Base-by-base conservation (phyloP, 208 protist genomes). In the Leishmania tropica region DNA sequence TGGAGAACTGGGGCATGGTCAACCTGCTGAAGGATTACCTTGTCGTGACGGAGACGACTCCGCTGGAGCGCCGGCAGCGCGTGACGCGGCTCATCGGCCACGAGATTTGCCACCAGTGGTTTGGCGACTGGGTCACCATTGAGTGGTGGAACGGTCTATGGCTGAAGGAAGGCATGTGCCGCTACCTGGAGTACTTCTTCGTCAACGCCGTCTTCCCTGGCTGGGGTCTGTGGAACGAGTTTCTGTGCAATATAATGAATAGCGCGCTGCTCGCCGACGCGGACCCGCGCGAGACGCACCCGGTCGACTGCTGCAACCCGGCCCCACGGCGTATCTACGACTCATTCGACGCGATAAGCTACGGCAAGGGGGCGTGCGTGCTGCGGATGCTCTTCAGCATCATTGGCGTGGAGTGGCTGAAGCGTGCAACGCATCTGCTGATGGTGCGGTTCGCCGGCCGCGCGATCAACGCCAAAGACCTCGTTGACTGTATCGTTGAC, bases 111-210 rank as follows among this genome's bases (percentile, higher is more conserved):
- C 98, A 99, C 81, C 92, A 98, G 80, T 99, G 96, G 97, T 97
- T 98, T 78, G 97, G 97, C 70, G 97, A 99, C 90, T 91, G 96
- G 76, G 97, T 98, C 28, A 96, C 96, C 13, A 95, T 99, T 81
- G 81, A 91, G 75, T 99, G 94, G 97, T 99, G 98, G 99, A 86
- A 92, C 68, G 80, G 97, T 71, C 75, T 99, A 60, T 99, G 98
- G 98, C 83, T 99, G 28, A 99, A 99, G 84, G 99, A 99, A 87
- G 99, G 97, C 64, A 99, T 99, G 83, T 99, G 98, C 54, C 98
- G 96, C 47, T 99, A 94, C 73, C 81, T 99, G 6, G 98, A 98
- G 81, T 97, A 92, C 80, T 78, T 97, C 40, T 97, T 96, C 53
- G 86, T 88, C 31, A 88, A 91, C 71, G 73, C 88, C 1, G 54